Conservation (phyloP, 257 asterid species). For the Nicotiana noctiflora region DNA sequence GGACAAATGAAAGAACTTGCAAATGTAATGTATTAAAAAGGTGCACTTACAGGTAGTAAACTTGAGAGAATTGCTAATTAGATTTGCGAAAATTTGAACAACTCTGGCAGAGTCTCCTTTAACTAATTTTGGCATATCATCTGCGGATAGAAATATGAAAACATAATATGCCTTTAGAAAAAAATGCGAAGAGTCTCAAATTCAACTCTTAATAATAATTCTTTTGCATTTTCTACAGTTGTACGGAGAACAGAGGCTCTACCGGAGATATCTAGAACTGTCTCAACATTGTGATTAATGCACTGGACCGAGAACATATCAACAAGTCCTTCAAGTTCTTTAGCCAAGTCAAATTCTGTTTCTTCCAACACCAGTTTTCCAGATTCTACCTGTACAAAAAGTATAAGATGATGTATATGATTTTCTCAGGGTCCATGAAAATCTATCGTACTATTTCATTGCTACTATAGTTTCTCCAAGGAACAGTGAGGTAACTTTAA, state of each 20-base stretch:
- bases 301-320: conserved; percentile 95
- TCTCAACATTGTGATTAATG: conserved; percentile 79
- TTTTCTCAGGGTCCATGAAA: background rate
- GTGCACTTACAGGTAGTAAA: conserved; percentile 68
- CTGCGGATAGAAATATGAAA: conserved; percentile 30
- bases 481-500: background rate
- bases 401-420: background rate
- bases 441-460: background rate
- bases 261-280: conserved; percentile 86
- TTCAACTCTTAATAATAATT: background rate
- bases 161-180: conserved; percentile 5
- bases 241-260: background rate
- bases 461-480: background rate
- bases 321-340: conserved; percentile 91
- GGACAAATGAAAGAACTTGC: background rate
- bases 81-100: conserved; percentile 80
- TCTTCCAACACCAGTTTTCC: conserved; percentile 86
- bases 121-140: conserved; percentile 84
- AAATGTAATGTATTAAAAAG: background rate
- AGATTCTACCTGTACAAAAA: conserved; percentile 71
- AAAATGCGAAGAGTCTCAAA: background rate
- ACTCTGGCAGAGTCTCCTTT: conserved; percentile 89
- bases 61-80: conserved; percentile 81
- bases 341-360: conserved; percentile 74
- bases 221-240: background rate